Evolutionary conservation across 148 eudicot genomes (phyloP).

Genomic region (Rhododendron ovatum): DNA sequence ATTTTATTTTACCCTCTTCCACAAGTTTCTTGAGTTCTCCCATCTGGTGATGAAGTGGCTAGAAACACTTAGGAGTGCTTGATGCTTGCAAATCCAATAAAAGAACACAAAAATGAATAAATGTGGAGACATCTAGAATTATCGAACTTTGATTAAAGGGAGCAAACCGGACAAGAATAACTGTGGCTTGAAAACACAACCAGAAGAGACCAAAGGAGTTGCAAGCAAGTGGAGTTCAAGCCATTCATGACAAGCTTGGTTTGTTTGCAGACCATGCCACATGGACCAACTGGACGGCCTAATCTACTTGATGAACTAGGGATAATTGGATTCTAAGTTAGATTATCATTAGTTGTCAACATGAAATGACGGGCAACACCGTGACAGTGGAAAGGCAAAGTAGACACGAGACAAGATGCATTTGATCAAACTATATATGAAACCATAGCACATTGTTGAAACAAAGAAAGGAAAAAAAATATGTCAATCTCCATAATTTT

Average conservation of each 20-base stretch:
- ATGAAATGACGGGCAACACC: not conserved
- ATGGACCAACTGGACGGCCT: not conserved
- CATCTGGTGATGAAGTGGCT: conserved; percentile 8
- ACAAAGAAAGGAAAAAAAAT: not conserved
- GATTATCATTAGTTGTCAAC: not conserved
- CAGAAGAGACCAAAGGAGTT: not conserved
- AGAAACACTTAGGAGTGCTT: not conserved
- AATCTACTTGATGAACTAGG: not conserved
- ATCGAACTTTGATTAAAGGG: not conserved
- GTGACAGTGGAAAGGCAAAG: not conserved
- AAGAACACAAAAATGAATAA: not conserved
- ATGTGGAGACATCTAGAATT: not conserved
- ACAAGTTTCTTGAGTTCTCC: conserved; percentile 19
- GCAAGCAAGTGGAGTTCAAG: not conserved
- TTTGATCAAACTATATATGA: not conserved
- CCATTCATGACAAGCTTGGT: not conserved
- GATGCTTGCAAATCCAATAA: not conserved
- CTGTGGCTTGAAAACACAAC: not conserved
- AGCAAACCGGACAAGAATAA: too few relatives aligned
- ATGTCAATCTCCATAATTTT: not conserved
- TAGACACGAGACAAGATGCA: not conserved
- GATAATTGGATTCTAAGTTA: not conserved
- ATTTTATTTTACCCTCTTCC: conserved; percentile 22
- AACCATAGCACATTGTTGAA: not conserved
- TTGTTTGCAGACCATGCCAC: not conserved